These are phyloP conservation scores for Aureobasidium sp. DNA, from an alignment of 2,329 filamentous ascomycete species.

Conservation along the genomic window DNA sequence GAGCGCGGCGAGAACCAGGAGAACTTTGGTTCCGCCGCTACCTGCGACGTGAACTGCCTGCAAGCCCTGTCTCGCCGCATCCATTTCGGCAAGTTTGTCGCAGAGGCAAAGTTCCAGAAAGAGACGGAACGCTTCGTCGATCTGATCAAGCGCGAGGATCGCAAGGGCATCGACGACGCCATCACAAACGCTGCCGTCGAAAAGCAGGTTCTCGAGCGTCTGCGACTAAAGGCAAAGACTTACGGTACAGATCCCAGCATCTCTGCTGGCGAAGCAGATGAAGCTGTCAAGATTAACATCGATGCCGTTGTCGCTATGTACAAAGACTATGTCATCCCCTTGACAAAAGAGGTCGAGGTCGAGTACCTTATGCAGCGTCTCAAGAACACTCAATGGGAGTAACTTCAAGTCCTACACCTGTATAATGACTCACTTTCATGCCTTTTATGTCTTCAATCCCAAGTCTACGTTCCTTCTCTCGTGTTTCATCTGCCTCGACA, in stretches of 20 bases:
- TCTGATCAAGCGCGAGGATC: constrained; percentile 74
- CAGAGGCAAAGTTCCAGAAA: constrained; percentile 86
- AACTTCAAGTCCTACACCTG: constrained; percentile 2
- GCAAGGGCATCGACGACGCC: constrained; percentile 73
- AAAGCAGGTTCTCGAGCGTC: constrained; percentile 78
- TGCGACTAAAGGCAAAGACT: constrained; percentile 82
- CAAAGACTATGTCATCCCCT: constrained; percentile 73
- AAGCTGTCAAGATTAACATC: constrained; percentile 72
- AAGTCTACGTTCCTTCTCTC: too few species aligned
- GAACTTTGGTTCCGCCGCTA: constrained; percentile 91
- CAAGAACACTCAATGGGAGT: constrained; percentile 47
- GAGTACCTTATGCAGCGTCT: constrained; percentile 96
- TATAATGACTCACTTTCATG: not conserved
- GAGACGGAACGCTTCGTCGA: constrained; percentile 73
- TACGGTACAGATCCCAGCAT: constrained; percentile 85
- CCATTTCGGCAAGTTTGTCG: constrained; percentile 98
- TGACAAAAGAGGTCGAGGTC: constrained; percentile 98
- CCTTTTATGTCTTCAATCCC: not conserved
- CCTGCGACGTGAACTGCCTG: constrained; percentile 81
- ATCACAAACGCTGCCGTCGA: constrained; percentile 90
- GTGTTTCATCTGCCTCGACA: not conserved
- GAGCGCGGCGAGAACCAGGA: constrained; percentile 82
- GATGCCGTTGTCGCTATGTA: constrained; percentile 90
- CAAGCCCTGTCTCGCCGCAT: constrained; percentile 86
- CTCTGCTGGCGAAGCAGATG: constrained; percentile 38